Evolutionary conservation across 169 alveolate genomes (phyloP), one percentile per base, ranked within the genome.

Genomic region (Blepharisma undulans): DNA sequence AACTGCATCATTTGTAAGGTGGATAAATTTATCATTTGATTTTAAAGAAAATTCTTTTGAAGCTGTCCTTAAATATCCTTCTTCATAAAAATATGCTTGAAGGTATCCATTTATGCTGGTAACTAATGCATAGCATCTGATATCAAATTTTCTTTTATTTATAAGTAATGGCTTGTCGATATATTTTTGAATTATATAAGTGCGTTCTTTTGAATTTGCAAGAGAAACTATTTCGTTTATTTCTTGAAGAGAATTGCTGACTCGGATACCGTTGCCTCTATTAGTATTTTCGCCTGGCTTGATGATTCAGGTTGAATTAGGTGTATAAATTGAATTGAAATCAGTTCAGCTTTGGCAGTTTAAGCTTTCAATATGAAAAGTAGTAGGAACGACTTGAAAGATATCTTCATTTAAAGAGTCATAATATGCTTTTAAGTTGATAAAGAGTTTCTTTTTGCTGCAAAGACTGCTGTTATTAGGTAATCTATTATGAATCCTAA

Each of bases 71-170:
- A 96, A 76, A 89, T 96, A 96, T 0, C 98, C 98, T 80, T 96
- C 96, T 86, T 92, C 88, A 85, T 92, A 94, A 94, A 92, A 91
- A 87, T 93, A 93, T 5, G 93, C 96, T 87, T 87, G 88, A 76
- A 93, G 90, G 71, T 93, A 80, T 1, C 95, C 95, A 78, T 92
- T 92, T 74, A 92, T 78, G 5, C 93, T 86, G 18, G 97, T 93
- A 33, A 95, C 76, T 27, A 93, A 77, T 18, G 91, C 90, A 87
- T 86, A 97, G 80, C 97, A 94, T 92, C 98, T 93, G 10, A 97
- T 95, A 92, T 97, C 98, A 93, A 97, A 97, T 90, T 97, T 97
- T 74, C 98, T 90, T 89, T 93, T 95, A 30, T 97, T 95, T 72
- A 92, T 95, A 36, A 97, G 93, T 19, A 97, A 86, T 25, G 98